Base-by-base conservation (phyloP, 805 yeast genomes). In the Metschnikowia noctiluminum region DNA sequence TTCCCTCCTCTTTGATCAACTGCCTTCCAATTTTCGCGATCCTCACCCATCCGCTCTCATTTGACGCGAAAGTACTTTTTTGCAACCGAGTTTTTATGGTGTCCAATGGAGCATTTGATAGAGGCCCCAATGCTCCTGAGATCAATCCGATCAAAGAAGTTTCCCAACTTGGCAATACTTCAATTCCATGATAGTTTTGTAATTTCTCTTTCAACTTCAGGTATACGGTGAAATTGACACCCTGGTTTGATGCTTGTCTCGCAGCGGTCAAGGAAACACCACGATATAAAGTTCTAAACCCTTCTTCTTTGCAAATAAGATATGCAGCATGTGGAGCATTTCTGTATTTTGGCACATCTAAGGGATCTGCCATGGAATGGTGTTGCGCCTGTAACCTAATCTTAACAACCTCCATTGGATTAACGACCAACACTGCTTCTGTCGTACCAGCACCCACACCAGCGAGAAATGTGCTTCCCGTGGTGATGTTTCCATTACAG, bases 361-460 rank as follows among this genome's bases (percentile, higher is more conserved):
- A 71, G 15, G 96, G 95, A 63, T 89, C 96, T 46, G 85, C 82
- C 81, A 91, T 78, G 40, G 96, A 87, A 65, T 89, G 92, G 57
- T 84, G 86, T 73, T 92, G 99, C 14, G 98, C 96, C 71, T 92
- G 99, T 64, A 92, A 79, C 69, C 99, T 80, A 64, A 92, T 92
- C 70, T 92, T 92, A 56, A 92, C 96, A 53, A 94, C 97, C 69
- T 92, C 99, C 87, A 90, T 92, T 40, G 98, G 98, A 66, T 89
- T 94, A 38, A 92, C 99, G 50, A 92, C 92, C 51, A 87, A 41
- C 48, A 94, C 91, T 1, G 98, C 97, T 71, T 92, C 99, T 43
- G 97, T 89, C 64, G 89, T 76, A 73, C 99, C 99, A 15, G 99
- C 98, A 68, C 96, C 91, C 27, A 92, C 94, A 71, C 99, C 99